A percentile compares a stretch with the other conserved stretches of the same genome.
Conservation (phyloP, 2,329 filamentous ascomycete genomes). For the Colletotrichum orchidophilum region DNA sequence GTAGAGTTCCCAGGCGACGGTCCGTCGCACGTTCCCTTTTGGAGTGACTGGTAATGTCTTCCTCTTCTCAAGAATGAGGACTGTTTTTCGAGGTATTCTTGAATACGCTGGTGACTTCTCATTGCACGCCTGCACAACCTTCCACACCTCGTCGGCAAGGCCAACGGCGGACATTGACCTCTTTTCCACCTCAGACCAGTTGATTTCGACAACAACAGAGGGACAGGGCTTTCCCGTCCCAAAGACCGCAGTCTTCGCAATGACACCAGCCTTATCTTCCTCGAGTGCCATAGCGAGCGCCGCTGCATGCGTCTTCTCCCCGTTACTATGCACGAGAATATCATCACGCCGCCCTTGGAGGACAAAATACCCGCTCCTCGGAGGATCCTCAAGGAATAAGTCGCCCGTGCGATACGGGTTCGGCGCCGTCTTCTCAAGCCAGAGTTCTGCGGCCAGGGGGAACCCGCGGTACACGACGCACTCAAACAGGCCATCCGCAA, state of each 20-base stretch:
- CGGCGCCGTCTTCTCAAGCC: neutral
- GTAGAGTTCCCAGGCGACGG: constrained; percentile 1
- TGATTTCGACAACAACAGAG: constrained; percentile 8
- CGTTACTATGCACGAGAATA: constrained; percentile 10
- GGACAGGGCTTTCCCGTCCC: constrained; percentile 17
- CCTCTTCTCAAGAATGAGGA: neutral
- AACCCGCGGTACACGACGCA: constrained; percentile 21
- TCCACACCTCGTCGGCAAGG: constrained; percentile 12
- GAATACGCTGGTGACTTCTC: neutral
- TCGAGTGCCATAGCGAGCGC: constrained; percentile 13
- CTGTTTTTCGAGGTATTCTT: constrained; percentile 2
- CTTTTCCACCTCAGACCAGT: neutral
- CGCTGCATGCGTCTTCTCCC: constrained; percentile 18
- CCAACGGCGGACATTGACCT: neutral
- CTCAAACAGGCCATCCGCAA: constrained; percentile 16
- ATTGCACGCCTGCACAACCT: neutral
- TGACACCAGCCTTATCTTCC: neutral
- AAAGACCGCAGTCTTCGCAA: constrained; percentile 12
- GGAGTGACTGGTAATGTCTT: constrained; percentile 18
- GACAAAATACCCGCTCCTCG: constrained; percentile 8
- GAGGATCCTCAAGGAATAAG: constrained; percentile 16
- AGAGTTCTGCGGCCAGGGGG: constrained; percentile 20
- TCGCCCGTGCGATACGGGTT: constrained; percentile 23
- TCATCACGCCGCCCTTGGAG: constrained; percentile 23
- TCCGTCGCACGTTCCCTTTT: constrained; percentile 22